Conservation (phyloP, 345 rosid genomes). For the Populus tremula region DNA sequence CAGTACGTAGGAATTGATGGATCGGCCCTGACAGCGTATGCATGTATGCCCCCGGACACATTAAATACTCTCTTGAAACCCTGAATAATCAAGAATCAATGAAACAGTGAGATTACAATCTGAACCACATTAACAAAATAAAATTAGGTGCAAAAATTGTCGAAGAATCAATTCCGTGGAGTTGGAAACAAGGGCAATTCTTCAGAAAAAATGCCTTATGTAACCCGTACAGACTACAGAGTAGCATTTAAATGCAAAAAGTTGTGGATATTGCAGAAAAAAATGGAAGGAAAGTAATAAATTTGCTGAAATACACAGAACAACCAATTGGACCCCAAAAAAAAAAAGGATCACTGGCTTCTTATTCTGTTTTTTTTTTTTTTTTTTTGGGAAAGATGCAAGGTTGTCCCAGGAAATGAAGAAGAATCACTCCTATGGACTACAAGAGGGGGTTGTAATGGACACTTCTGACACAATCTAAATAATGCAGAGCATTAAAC, state of each 20-base stretch:
- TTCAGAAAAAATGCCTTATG: neutral
- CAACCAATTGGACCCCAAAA: too few species aligned
- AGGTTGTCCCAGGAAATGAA: too few species aligned
- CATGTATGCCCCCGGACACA: slow-evolving; percentile 79
- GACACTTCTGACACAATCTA: too few species aligned
- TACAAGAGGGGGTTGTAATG: too few species aligned
- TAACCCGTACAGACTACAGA: neutral
- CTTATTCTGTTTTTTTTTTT: too few species aligned
- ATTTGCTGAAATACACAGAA: too few species aligned
- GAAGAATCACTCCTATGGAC: too few species aligned
- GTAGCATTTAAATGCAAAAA: neutral
- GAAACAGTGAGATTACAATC: neutral
- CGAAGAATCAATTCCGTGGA: neutral
- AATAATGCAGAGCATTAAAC: too few species aligned
- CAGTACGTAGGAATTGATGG: slow-evolving; percentile 77
- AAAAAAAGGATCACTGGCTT: too few species aligned
- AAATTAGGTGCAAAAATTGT: neutral
- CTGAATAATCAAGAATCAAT: slow-evolving; percentile 35
- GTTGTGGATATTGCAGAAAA: neutral
- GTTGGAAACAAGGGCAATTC: neutral
- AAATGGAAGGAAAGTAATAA: too few species aligned
- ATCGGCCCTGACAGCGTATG: slow-evolving; percentile 67
- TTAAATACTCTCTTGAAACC: slow-evolving; percentile 77
- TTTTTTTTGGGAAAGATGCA: too few species aligned
- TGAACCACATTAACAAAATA: neutral